These are phyloP conservation scores for Aegilops sharonensis DNA, from an alignment of 176 grass and related monocot genomes.

Conservation along the genomic window DNA sequence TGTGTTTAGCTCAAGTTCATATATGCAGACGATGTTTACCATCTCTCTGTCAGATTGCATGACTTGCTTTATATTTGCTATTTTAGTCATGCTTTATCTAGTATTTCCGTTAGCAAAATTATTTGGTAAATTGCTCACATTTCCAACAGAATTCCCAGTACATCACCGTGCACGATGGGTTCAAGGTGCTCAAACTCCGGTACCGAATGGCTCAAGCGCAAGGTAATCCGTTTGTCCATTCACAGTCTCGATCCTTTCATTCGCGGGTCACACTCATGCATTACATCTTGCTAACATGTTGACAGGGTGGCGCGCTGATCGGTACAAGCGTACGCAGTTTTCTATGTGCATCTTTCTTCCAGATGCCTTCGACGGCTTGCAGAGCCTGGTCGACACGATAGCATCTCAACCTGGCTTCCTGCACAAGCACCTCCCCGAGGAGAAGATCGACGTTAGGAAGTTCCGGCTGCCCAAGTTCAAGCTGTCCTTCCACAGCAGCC, in stretches of 20 bases:
- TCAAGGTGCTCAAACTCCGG: slow-evolving; percentile 34
- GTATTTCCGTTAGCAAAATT: too few relatives aligned
- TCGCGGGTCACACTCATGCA: neutral
- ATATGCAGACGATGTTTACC: too few relatives aligned
- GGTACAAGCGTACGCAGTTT: neutral
- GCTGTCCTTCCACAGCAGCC: neutral
- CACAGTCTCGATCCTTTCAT: neutral
- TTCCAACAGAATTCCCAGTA: neutral
- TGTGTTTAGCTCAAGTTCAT: too few relatives aligned
- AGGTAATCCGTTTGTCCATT: neutral
- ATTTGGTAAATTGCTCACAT: too few relatives aligned
- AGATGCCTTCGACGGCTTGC: slow-evolving; percentile 8
- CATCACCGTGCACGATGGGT: slow-evolving; percentile 21
- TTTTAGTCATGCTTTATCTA: too few relatives aligned
- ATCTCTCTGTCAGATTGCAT: too few relatives aligned
- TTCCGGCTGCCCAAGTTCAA: neutral
- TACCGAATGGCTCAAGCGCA: neutral
- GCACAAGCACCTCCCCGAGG: neutral
- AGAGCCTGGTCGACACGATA: neutral
- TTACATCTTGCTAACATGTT: neutral
- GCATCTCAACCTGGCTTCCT: slow-evolving; percentile 20
- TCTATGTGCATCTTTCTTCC: slow-evolving; percentile 47
- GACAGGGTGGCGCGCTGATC: neutral
- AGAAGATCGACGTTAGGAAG: neutral
- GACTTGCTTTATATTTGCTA: too few relatives aligned